A percentile compares a stretch with the other conserved stretches of the same genome.
phyloP scores from a whole-genome alignment of 495 filamentous ascomycete species.

The Neurospora cerealis region DNA sequence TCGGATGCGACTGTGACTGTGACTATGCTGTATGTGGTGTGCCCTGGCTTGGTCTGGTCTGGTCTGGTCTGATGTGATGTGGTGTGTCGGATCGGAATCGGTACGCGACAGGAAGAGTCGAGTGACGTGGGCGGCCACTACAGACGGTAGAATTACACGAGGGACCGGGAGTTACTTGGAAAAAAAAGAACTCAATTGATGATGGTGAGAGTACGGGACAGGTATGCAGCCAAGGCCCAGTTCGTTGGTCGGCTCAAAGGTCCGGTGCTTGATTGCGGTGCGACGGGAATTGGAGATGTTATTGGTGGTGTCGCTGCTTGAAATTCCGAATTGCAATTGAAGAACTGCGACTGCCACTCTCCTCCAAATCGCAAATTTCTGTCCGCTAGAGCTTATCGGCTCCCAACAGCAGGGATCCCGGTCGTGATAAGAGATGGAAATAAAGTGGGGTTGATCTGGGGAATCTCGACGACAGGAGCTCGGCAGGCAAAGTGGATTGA shows the following conservation, averaged over 20 bases:
- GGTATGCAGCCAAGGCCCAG: not conserved
- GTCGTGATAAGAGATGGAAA: slow-evolving; percentile 15
- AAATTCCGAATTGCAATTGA: not conserved
- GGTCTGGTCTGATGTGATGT: not conserved
- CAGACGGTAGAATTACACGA: not conserved
- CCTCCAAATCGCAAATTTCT: slow-evolving; percentile 21
- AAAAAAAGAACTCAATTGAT: not conserved
- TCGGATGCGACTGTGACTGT: not conserved
- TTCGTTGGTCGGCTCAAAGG: not conserved
- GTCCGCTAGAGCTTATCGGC: slow-evolving; percentile 22
- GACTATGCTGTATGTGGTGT: not conserved
- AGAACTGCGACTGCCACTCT: not conserved
- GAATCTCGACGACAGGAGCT: not conserved
- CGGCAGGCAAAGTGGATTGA: not conserved
- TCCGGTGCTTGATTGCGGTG: not conserved
- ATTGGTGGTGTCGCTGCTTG: slow-evolving; percentile 2
- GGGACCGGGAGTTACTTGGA: not conserved
- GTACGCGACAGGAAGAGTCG: not conserved
- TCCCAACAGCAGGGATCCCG: slow-evolving; percentile 10
- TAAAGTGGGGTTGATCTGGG: slow-evolving; percentile 1
- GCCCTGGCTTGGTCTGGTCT: not conserved
- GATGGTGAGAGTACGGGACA: not conserved
- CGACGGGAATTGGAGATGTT: not conserved
- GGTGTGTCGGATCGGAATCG: not conserved
- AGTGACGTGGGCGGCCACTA: not conserved